phyloP scores from a whole-genome alignment of 768 basidiomycete genomes.

The Auricularia sp. region DNA sequence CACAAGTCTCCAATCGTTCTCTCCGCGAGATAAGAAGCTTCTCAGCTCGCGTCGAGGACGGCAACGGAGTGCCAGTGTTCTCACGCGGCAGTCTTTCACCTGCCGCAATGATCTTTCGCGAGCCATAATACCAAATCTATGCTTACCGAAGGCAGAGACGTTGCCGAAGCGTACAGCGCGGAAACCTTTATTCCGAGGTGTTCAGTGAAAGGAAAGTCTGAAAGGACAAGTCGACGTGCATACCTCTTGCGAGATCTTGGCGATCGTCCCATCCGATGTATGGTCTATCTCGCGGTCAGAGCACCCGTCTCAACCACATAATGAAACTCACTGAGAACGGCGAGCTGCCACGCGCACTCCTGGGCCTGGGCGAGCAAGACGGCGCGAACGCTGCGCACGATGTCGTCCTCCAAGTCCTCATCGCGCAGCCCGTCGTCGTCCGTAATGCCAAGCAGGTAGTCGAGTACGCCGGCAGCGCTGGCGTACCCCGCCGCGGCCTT shows the following conservation, averaged over 20 bases:
- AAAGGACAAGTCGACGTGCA: neutral
- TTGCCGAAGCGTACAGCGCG: conserved; percentile 26
- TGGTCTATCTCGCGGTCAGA: conserved; percentile 30
- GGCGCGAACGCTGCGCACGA: conserved; percentile 5
- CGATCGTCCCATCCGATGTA: conserved; percentile 73
- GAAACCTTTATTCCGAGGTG: neutral
- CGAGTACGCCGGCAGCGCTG: conserved; percentile 67
- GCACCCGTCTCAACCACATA: neutral
- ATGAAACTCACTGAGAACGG: conserved; percentile 53
- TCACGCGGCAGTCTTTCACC: no score
- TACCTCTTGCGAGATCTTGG: conserved; percentile 31
- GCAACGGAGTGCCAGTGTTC: no score
- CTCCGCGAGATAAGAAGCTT: no score
- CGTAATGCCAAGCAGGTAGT: conserved; percentile 42
- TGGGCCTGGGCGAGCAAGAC: conserved; percentile 92
- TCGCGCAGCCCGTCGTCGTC: conserved; percentile 43
- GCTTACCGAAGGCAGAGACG: conserved; percentile 36
- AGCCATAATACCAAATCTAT: no score
- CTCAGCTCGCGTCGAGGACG: no score
- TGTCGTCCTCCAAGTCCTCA: conserved; percentile 39
- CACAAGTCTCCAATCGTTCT: no score
- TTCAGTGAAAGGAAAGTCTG: no score
- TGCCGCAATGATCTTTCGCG: no score
- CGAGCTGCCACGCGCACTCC: conserved; percentile 93
- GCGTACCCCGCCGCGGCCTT: conserved; percentile 64